Evolutionary conservation across 2,329 filamentous ascomycete genomes (phyloP), one percentile per base, ranked within the genome.

Genomic region (Aurifilum marmelostoma): DNA sequence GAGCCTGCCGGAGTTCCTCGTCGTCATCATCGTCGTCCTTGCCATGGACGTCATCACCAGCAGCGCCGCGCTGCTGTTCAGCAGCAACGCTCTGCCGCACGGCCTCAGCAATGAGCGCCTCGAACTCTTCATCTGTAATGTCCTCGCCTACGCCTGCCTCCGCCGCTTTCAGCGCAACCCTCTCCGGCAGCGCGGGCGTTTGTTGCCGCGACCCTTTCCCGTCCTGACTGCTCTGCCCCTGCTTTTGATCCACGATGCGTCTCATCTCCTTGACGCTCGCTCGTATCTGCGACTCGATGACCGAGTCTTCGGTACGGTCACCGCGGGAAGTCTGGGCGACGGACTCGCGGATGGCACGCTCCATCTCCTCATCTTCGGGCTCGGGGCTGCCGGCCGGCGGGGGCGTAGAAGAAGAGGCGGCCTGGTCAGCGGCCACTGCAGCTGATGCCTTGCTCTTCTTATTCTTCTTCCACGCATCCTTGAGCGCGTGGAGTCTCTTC

Each of bases 231-330:
- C 11, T 2, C 59, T 68, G 59, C 64, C 71, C 61, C 63, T 71
- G 68, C 67, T 75, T 66, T 59, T 69, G 63, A 50, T 72, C 63
- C 7, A 73, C 71, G 47, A 73, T 73, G 24, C 72, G 67, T 47
- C 77, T 80, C 71, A 86, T 79, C 47, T 92, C 89, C 18, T 80
- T 81, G 21, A 96, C 83, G 71, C 91, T 93, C 6, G 91, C 89
- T 18, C 91, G 85, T 64, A 97, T 91, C 0, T 92, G 92, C 27
- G 87, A 84, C 75, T 94, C 92, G 62, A 97, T 84, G 69, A 87
- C 83, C 29, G 84, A 84, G 74, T 96, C 93, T 77, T 96, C 91
- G 27, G 88, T 84, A 0, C 83, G 76, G 71, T 95, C 84, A 14
- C 92, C 92, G 0, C 82, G 84, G 0, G 91, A 94, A 0, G 91